Conservation (phyloP, 2,329 filamentous ascomycete species). For the Pyrenophora seminiperda region DNA sequence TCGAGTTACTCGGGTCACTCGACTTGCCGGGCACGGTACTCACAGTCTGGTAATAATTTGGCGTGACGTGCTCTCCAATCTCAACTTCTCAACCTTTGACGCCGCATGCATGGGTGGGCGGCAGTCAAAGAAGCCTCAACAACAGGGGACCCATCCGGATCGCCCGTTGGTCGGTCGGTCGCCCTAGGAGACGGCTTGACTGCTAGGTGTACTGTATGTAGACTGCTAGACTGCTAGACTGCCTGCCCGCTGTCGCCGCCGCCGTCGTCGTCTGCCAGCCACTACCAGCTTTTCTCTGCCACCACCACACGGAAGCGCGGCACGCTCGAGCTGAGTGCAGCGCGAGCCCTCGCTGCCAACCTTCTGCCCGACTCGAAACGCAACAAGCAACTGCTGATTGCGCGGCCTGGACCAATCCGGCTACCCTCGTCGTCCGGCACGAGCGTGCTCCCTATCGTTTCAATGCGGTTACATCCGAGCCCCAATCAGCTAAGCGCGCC, state of each 20-base stretch:
- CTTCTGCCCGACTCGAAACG: conserved; percentile 5
- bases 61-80: not conserved
- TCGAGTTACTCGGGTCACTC: not conserved
- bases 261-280: not conserved
- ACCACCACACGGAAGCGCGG: conserved; percentile 1
- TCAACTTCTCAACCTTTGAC: conserved; percentile 5
- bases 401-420: conserved; percentile 11
- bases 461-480: conserved; percentile 14
- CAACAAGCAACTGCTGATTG: conserved; percentile 17
- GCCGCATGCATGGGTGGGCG: not conserved
- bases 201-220: too few relatives aligned
- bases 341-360: conserved; percentile 2
- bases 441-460: conserved; percentile 11
- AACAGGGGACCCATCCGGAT: conserved; percentile 1
- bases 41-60: not conserved
- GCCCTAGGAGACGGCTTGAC: conserved; percentile 4
- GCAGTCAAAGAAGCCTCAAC: not conserved
- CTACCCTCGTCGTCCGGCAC: conserved; percentile 8
- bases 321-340: not conserved
- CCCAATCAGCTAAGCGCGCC: conserved; percentile 10
- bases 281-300: not conserved
- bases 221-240: not conserved
- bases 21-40: conserved; percentile 2
- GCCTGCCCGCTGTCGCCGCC: conserved; percentile 1
- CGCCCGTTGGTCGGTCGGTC: conserved; percentile 9